phyloP scores from a whole-genome alignment of 1,284 basidiomycete species.

The Malassezia pachydermatis region DNA sequence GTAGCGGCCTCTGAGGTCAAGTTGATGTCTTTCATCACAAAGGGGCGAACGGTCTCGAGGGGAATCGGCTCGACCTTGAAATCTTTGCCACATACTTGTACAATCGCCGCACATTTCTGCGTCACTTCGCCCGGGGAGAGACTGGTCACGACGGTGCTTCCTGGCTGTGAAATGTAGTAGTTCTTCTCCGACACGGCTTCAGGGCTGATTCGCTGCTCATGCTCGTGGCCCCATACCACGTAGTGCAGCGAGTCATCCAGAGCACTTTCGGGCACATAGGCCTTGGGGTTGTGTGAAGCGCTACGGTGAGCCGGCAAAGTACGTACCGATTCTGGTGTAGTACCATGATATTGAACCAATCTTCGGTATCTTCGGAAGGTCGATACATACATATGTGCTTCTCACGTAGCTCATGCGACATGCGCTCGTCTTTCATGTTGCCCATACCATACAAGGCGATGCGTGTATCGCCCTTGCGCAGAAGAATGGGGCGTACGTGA shows the following conservation, averaged over 20 bases:
- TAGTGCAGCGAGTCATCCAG: conserved; percentile 91
- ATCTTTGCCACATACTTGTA: conserved; percentile 61
- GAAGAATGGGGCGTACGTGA: conserved; percentile 74
- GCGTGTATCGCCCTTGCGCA: conserved; percentile 75
- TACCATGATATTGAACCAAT: conserved; percentile 88
- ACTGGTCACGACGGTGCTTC: conserved; percentile 86
- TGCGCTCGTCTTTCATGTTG: conserved; percentile 87
- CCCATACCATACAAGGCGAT: conserved; percentile 89
- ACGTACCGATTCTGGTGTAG: conserved; percentile 88
- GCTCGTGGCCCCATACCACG: conserved; percentile 97
- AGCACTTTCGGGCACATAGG: conserved; percentile 86
- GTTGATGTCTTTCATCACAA: conserved; percentile 75
- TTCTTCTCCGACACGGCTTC: conserved; percentile 80
- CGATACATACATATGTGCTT: conserved; percentile 92
- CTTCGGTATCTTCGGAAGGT: conserved; percentile 64
- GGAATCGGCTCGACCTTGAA: conserved; percentile 76
- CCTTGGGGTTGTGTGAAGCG: conserved; percentile 83
- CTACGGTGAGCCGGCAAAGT: conserved; percentile 51
- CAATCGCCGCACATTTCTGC: conserved; percentile 34
- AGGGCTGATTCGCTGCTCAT: conserved; percentile 85
- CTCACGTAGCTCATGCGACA: conserved; percentile 87
- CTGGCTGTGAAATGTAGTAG: conserved; percentile 88
- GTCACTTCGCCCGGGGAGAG: conserved; percentile 31
- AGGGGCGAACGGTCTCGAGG: conserved; percentile 82
- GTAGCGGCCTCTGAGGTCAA: conserved; percentile 56